A percentile compares a stretch with the other conserved stretches of the same genome.
Conservation (phyloP, 2,329 filamentous ascomycete genomes). For the Sporothrix sp. region DNA sequence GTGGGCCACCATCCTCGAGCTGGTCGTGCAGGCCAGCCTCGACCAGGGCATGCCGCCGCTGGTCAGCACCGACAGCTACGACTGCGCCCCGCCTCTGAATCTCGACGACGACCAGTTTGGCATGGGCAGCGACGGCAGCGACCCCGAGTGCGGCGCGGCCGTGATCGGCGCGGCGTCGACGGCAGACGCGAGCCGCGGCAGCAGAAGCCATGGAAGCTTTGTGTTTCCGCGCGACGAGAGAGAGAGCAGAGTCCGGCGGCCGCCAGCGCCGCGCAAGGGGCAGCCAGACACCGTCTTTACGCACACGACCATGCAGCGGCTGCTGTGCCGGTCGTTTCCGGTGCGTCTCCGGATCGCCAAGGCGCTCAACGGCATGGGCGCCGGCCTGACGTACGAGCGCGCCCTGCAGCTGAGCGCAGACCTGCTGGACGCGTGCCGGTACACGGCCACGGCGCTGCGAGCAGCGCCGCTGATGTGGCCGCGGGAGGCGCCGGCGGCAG, state of each 20-base stretch:
- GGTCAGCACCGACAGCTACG: constrained; percentile 37
- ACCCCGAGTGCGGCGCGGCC: too few relatives aligned
- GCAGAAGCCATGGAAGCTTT: not conserved
- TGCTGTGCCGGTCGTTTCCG: constrained; percentile 18
- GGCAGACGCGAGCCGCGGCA: too few relatives aligned
- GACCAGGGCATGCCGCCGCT: constrained; percentile 42
- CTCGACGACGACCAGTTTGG: constrained; percentile 44
- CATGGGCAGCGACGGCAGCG: constrained; percentile 2
- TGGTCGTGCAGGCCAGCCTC: constrained; percentile 42
- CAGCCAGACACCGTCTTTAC: constrained; percentile 14
- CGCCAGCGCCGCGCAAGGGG: not conserved
- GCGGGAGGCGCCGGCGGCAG: not conserved
- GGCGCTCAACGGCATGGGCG: constrained; percentile 17
- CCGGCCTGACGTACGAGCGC: constrained; percentile 16
- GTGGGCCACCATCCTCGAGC: constrained; percentile 47
- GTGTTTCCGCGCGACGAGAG: not conserved
- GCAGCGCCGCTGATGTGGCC: constrained; percentile 8
- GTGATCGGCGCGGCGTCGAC: too few relatives aligned
- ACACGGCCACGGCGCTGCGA: constrained; percentile 5
- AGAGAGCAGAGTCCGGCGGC: not conserved
- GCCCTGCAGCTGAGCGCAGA: constrained; percentile 17
- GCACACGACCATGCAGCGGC: constrained; percentile 20
- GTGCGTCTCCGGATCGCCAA: constrained; percentile 15
- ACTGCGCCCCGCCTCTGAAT: constrained; percentile 40
- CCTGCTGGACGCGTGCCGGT: constrained; percentile 16